Percentiles rank a stretch among this genome's conserved stretches.
Conservation (phyloP, 306 rosid genomes). For the Styphnolobium japonicum region DNA sequence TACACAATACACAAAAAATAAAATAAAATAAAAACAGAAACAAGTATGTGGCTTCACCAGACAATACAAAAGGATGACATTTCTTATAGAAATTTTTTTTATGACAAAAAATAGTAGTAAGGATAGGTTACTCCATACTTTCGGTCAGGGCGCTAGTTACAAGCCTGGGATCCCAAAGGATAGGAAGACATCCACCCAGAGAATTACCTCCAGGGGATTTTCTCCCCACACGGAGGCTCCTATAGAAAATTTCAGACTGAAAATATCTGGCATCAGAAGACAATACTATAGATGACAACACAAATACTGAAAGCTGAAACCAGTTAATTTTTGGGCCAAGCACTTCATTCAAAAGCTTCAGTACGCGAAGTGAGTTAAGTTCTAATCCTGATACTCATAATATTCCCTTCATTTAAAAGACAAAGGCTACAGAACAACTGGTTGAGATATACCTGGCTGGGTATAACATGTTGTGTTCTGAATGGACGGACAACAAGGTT, state of each 20-base stretch:
- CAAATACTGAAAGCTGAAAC: not conserved
- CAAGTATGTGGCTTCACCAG: not conserved
- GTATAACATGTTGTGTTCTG: constrained; percentile 82
- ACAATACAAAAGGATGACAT: not conserved
- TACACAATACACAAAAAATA: not conserved
- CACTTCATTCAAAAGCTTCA: not conserved
- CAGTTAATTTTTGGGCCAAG: not conserved
- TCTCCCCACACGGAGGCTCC: no score
- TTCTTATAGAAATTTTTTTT: no score
- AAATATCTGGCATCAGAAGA: not conserved
- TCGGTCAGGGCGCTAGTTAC: no score
- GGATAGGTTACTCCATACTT: no score
- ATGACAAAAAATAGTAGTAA: no score
- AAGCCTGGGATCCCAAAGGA: no score
- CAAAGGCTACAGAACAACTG: not conserved
- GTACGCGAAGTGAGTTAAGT: not conserved
- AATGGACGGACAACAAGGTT: constrained; percentile 95
- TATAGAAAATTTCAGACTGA: not conserved
- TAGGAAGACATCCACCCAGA: no score
- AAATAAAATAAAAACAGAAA: not conserved
- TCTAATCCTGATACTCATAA: not conserved
- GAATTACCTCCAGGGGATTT: no score
- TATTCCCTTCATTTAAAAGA: not conserved
- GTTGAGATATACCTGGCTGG: constrained; percentile 76
- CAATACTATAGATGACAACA: not conserved